These are phyloP conservation scores for Mortierella sp. DNA, from an alignment of 371 early-diverging fungal species.

Conservation along the genomic window DNA sequence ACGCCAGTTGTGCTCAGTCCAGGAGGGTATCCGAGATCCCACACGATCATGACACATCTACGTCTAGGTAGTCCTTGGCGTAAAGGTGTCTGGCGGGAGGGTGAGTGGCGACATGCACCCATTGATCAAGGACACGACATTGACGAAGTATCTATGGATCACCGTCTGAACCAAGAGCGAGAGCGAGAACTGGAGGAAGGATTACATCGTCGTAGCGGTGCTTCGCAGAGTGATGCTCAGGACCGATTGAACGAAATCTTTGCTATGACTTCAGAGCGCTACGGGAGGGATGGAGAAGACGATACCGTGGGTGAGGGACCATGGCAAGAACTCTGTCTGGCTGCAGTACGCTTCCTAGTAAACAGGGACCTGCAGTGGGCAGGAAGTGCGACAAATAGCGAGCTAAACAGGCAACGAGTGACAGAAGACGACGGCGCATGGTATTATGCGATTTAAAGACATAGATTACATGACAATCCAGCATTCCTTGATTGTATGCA, in stretches of 20 bases:
- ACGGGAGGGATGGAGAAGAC: conserved; percentile 1
- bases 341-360: conserved; percentile 17
- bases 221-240: neutral
- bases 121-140: conserved; percentile 15
- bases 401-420: conserved; percentile 20
- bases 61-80: conserved; percentile 24
- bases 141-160: conserved; percentile 11
- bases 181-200: neutral
- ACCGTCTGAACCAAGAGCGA: neutral
- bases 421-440: conserved; percentile 5
- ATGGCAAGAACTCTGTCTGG: conserved; percentile 30
- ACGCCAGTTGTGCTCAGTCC: neutral
- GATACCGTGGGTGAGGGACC: conserved; percentile 12
- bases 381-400: conserved; percentile 19
- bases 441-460: conserved; percentile 21
- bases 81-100: conserved; percentile 36
- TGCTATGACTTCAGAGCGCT: neutral
- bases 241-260: neutral
- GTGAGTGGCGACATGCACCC: conserved; percentile 26
- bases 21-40: neutral
- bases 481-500: neutral
- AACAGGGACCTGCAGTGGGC: conserved; percentile 21
- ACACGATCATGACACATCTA: conserved; percentile 28
- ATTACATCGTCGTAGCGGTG: neutral
- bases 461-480: too few species aligned